phyloP scores from a whole-genome alignment of 2,329 filamentous ascomycete genomes.

The Magnaporthiopsis rhizophila region DNA sequence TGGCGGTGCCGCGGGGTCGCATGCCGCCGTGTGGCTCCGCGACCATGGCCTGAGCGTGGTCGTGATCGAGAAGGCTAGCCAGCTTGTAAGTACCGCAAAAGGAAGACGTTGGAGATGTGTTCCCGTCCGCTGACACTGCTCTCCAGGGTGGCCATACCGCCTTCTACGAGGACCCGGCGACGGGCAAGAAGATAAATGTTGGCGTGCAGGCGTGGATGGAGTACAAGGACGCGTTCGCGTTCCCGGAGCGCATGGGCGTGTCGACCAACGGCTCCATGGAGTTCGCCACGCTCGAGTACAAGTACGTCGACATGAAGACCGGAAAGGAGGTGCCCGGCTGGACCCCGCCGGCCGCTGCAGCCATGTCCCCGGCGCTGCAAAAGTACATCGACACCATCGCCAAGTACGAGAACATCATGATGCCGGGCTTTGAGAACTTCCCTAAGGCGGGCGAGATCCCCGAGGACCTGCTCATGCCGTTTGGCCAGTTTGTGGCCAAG shows the following conservation, averaged over 20 bases:
- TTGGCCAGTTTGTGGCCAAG: slow-evolving; percentile 32
- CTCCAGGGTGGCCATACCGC: slow-evolving; percentile 24
- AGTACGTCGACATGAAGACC: slow-evolving; percentile 24
- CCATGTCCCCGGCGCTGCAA: slow-evolving; percentile 8
- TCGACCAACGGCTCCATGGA: slow-evolving; percentile 21
- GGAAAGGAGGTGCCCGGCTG: slow-evolving; percentile 14
- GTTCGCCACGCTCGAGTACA: slow-evolving; percentile 10
- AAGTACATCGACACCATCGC: slow-evolving; percentile 13
- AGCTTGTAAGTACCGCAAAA: slow-evolving; percentile 8
- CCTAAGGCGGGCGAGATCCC: slow-evolving; percentile 23
- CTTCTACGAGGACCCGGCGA: slow-evolving; percentile 20
- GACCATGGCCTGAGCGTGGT: slow-evolving; percentile 11
- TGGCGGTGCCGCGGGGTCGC: slow-evolving; percentile 11
- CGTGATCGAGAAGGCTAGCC: slow-evolving; percentile 10
- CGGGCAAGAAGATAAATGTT: slow-evolving; percentile 15
- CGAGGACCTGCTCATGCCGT: slow-evolving; percentile 33
- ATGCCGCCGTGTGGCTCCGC: slow-evolving; percentile 11
- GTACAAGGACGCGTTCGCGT: slow-evolving; percentile 25
- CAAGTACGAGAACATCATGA: slow-evolving; percentile 15
- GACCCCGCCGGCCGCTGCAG: slow-evolving; percentile 8
- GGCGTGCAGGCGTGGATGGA: slow-evolving; percentile 19
- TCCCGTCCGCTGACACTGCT: too few species aligned
- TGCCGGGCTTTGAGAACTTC: slow-evolving; percentile 10
- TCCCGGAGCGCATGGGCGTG: slow-evolving; percentile 23
- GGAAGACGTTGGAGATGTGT: too few species aligned